Evolutionary conservation across 2,329 filamentous ascomycete species (phyloP).

Genomic region (Rhinocladiella mackenziei): DNA sequence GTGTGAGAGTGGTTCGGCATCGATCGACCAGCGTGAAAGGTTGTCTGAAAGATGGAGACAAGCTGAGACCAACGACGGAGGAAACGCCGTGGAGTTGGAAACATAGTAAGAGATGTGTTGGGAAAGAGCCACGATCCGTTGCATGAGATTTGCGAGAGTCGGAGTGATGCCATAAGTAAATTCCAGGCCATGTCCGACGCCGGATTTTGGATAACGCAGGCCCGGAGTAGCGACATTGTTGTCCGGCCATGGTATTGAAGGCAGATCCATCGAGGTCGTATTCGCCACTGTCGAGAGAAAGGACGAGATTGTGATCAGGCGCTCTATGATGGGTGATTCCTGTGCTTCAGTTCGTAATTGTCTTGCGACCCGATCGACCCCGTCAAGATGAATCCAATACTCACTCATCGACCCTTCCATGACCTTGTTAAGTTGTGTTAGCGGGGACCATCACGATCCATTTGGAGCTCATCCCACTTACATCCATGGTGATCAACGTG

Average conservation of each 20-base stretch:
- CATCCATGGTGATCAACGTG: conserved; percentile 27
- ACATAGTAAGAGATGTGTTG: conserved; percentile 23
- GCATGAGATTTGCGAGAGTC: conserved; percentile 23
- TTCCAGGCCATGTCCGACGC: conserved; percentile 16
- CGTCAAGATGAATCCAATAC: conserved; percentile 27
- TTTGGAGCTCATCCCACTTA: conserved; percentile 13
- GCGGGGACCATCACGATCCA: too few relatives aligned
- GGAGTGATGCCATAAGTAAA: conserved; percentile 29
- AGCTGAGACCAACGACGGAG: conserved; percentile 5
- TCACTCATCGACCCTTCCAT: conserved; percentile 28
- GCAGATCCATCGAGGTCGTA: conserved; percentile 21
- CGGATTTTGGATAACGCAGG: conserved; percentile 8
- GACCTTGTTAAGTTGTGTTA: too few relatives aligned
- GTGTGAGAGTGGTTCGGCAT: conserved; percentile 10
- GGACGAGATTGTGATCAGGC: conserved; percentile 24
- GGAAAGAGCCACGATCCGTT: conserved; percentile 9
- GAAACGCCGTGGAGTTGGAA: conserved; percentile 9
- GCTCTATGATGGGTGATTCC: conserved; percentile 14
- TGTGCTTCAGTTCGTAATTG: conserved; percentile 5
- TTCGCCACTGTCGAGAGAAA: conserved; percentile 26
- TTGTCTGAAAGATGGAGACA: conserved; percentile 5
- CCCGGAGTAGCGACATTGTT: conserved; percentile 3
- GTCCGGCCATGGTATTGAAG: conserved; percentile 9
- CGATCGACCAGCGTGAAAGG: conserved; percentile 16
- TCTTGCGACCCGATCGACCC: conserved; percentile 16